Evolutionary conservation across 441 rosid genomes (phyloP).

Genomic region (Gossypium trilobum): DNA sequence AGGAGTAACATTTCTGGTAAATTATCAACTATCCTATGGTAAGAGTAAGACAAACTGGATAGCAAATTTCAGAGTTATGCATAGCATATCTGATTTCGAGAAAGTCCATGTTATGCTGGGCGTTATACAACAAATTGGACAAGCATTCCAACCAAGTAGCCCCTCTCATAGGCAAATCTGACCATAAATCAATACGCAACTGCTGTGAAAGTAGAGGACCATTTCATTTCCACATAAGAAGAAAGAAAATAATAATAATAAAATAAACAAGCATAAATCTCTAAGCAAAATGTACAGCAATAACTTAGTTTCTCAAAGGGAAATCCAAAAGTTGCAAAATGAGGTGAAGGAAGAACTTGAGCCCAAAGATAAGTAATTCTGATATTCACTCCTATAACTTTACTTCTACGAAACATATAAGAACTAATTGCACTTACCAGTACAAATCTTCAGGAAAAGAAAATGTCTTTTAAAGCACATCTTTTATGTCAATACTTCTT

Average conservation of each 20-base stretch:
- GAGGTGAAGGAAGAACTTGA: background rate
- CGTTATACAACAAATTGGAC: background rate
- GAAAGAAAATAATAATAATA: background rate
- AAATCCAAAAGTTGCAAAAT: background rate
- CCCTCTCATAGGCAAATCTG: background rate
- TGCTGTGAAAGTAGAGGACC: background rate
- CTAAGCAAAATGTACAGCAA: background rate
- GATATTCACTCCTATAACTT: constrained; percentile 2
- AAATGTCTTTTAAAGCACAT: background rate
- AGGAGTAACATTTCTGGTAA: background rate
- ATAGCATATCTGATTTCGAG: constrained; percentile 2
- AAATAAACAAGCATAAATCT: background rate
- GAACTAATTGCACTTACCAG: constrained; percentile 25
- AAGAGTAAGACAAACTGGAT: constrained; percentile 8
- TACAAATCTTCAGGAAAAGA: background rate
- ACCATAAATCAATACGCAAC: background rate
- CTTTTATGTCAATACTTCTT: constrained; percentile 9
- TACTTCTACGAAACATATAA: constrained; percentile 10
- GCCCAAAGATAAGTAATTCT: background rate
- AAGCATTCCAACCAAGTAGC: constrained; percentile 1
- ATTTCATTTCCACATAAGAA: background rate
- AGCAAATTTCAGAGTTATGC: background rate
- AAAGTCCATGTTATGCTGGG: background rate
- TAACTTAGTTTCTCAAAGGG: background rate
- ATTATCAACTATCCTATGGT: background rate